Conservation (phyloP, 768 basidiomycete species). For the Serendipita vermifera region DNA sequence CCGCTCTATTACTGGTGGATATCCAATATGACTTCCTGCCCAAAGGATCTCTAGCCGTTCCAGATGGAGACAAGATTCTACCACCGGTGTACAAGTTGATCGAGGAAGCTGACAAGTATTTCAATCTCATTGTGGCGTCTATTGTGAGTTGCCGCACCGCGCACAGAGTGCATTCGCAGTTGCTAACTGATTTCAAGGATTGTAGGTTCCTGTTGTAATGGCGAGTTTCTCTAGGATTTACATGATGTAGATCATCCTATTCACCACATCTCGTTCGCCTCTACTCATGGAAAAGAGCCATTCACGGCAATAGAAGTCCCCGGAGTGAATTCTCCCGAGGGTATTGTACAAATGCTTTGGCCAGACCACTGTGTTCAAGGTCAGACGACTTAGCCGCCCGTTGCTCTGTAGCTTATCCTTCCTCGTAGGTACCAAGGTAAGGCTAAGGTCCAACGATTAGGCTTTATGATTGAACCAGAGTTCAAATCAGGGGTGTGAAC, state of each 20-base stretch:
- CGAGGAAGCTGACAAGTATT: slow-evolving; percentile 20
- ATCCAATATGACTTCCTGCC: slow-evolving; percentile 75
- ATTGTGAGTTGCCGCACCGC: slow-evolving; percentile 22
- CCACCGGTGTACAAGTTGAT: slow-evolving; percentile 45
- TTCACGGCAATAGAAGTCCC: slow-evolving; percentile 28
- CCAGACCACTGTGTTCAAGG: slow-evolving; percentile 65
- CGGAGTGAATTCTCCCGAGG: slow-evolving; percentile 15
- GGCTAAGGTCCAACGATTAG: no score
- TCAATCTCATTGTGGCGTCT: slow-evolving; percentile 28
- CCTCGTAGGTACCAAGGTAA: not conserved
- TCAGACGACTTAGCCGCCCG: no score
- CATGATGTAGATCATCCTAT: slow-evolving; percentile 25
- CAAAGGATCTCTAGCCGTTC: slow-evolving; percentile 59
- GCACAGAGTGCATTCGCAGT: not conserved
- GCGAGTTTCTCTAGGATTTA: not conserved
- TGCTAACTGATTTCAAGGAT: slow-evolving; percentile 21
- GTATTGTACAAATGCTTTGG: slow-evolving; percentile 52
- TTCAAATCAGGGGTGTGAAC: slow-evolving; percentile 40
- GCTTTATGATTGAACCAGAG: not conserved
- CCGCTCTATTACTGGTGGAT: slow-evolving; percentile 58
- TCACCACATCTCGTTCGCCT: slow-evolving; percentile 60
- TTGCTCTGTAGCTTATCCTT: no score
- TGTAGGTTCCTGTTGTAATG: slow-evolving; percentile 16
- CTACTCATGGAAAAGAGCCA: slow-evolving; percentile 32
- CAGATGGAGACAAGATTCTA: slow-evolving; percentile 45